A percentile compares a stretch with the other conserved stretches of the same genome.
Conservation (phyloP, 768 basidiomycete species). For the Russula griseocarnosa region DNA sequence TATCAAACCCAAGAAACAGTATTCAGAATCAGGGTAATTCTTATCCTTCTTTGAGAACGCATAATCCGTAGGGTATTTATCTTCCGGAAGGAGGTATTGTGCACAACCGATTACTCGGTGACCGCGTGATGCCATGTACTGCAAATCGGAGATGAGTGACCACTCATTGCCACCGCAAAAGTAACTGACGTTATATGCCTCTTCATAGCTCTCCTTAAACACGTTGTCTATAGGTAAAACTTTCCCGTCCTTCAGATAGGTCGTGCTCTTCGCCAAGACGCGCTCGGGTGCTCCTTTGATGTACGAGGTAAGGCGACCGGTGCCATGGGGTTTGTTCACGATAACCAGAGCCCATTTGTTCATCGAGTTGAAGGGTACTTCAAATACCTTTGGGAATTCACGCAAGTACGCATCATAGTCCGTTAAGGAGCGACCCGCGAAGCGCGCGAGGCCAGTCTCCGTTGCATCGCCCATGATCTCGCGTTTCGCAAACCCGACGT, state of each 20-base stretch:
- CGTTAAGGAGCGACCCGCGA: slow-evolving; percentile 52
- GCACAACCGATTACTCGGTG: slow-evolving; percentile 74
- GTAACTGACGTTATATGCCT: slow-evolving; percentile 53
- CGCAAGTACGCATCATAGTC: slow-evolving; percentile 55
- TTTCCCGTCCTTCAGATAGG: slow-evolving; percentile 52
- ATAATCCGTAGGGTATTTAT: slow-evolving; percentile 45
- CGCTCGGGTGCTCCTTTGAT: slow-evolving; percentile 72
- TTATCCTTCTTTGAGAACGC: slow-evolving; percentile 53
- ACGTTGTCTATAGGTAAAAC: slow-evolving; percentile 48
- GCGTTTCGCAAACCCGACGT: slow-evolving; percentile 58
- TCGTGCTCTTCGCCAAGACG: slow-evolving; percentile 59
- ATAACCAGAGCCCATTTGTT: slow-evolving; percentile 74
- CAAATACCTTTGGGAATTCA: slow-evolving; percentile 57
- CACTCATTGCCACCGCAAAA: not conserved
- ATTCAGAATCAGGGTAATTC: slow-evolving; percentile 51
- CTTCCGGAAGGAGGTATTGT: slow-evolving; percentile 50
- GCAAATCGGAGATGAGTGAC: not conserved
- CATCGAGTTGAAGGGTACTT: slow-evolving; percentile 69
- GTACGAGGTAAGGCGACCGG: slow-evolving; percentile 49
- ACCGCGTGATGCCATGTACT: slow-evolving; percentile 77
- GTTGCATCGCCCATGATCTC: slow-evolving; percentile 69
- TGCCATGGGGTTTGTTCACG: slow-evolving; percentile 52
- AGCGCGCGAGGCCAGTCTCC: slow-evolving; percentile 66
- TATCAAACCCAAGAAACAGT: slow-evolving; percentile 62
- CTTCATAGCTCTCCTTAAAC: slow-evolving; percentile 53